These are phyloP conservation scores for Candida argentea DNA, from an alignment of 805 yeast species.

Conservation along the genomic window DNA sequence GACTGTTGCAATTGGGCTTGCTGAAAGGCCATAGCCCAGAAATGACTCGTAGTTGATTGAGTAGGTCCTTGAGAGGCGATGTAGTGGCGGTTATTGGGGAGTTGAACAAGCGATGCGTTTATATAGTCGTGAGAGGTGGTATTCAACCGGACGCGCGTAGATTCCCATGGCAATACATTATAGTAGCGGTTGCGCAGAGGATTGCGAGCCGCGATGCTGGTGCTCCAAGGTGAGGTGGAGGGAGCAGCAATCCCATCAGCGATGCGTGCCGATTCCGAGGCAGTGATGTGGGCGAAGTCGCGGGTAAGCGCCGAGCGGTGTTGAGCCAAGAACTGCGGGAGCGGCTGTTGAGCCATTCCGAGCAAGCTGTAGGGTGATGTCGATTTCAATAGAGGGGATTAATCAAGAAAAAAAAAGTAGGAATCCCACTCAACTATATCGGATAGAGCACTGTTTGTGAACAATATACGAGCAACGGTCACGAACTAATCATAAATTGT, in stretches of 20 bases:
- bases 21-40: constrained; percentile 41
- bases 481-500: too few relatives aligned
- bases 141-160: constrained; percentile 22
- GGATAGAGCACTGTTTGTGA: too few relatives aligned
- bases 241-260: constrained; percentile 1
- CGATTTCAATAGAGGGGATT: too few relatives aligned
- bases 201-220: constrained; percentile 3
- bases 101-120: constrained; percentile 26
- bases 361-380: too few relatives aligned
- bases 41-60: constrained; percentile 27
- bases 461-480: too few relatives aligned
- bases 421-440: too few relatives aligned
- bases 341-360: too few relatives aligned
- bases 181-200: constrained; percentile 22
- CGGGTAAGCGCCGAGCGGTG: constrained; percentile 4
- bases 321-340: constrained; percentile 6
- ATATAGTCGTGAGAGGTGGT: constrained; percentile 20
- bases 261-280: constrained; percentile 4
- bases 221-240: constrained; percentile 3
- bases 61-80: constrained; percentile 67
- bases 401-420: too few relatives aligned
- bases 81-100: constrained; percentile 21
- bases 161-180: constrained; percentile 33
- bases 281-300: constrained; percentile 6
- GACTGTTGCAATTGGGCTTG: constrained; percentile 19